Base-by-base conservation (phyloP, 306 rosid genomes). In the Comarum palustre region DNA sequence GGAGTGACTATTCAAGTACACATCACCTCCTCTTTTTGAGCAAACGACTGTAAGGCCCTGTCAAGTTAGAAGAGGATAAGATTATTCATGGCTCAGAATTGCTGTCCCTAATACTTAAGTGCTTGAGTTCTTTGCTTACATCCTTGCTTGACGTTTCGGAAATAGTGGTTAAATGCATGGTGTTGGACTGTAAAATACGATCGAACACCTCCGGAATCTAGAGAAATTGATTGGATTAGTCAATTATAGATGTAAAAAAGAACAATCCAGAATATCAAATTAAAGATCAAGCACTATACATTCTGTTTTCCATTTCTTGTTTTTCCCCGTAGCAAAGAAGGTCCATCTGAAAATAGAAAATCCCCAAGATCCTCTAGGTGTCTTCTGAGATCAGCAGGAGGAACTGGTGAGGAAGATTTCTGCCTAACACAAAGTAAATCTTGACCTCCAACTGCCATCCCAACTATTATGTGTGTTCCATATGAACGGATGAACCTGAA, bases 381-480 rank as follows among this genome's bases (percentile, higher is more conserved):
- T 73, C 92, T 85, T 79, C 96, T 85, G 64, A 93, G 83, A 79
- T 90, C 98, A 48, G 94, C 83, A 8, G 92, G 88, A 70, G 90
- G 87, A 79, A 93, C 78, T 72, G 92, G 77, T 43, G 98, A 93
- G 57, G 98, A 80, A 80, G 89, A 85, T 59, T 82, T 93, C 79
- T 93, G 98, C 68, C 90, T 86, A 58, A 93, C 90, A 66, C 92
- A 89, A 69, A 93, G 76, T 75, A 90, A 83, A 82, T 93, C 98
- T 83, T 93, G 98, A 79, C 98, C 98, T 48, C 98, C 98, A 73
- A 93, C 87, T 62, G 94, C 93, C 93, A 87, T 93, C 58, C 97
- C 98, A 38, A 90, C 90, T 62, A 93, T 79, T 76, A 93, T 89
- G 78, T 93, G 98, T 22, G 98, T 93, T 38, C 98, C 98, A 36